These are phyloP conservation scores for Scortechinia acanthostroma DNA, from an alignment of 2,329 filamentous ascomycete species.

Conservation along the genomic window DNA sequence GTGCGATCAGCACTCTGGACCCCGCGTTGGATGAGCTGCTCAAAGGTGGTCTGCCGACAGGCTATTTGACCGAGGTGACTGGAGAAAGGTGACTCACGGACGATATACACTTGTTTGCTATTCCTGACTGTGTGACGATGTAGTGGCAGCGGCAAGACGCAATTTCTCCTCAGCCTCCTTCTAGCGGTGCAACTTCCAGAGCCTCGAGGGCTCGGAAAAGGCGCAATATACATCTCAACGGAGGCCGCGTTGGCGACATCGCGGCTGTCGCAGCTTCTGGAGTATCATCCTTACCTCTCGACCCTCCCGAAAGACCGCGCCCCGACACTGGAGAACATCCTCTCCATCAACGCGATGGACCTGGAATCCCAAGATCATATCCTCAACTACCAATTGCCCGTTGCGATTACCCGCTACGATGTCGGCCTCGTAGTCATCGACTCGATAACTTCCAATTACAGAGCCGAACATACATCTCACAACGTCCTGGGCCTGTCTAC, in stretches of 20 bases:
- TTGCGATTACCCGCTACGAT: conserved; percentile 68
- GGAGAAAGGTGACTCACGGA: too few species aligned
- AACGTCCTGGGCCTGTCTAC: conserved; percentile 47
- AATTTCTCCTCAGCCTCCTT: conserved; percentile 79
- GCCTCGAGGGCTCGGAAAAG: conserved; percentile 62
- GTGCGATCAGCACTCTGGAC: conserved; percentile 72
- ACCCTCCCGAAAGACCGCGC: conserved; percentile 6
- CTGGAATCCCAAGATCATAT: conserved; percentile 95
- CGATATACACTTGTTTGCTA: too few species aligned
- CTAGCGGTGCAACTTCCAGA: conserved; percentile 76
- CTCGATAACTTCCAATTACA: conserved; percentile 90
- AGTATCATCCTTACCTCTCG: conserved; percentile 52
- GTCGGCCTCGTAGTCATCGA: conserved; percentile 82
- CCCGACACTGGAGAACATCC: conserved; percentile 69
- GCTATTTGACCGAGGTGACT: conserved; percentile 80
- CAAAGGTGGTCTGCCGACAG: conserved; percentile 72
- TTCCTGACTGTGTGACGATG: too few species aligned
- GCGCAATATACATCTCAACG: conserved; percentile 89
- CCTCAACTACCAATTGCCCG: conserved; percentile 82
- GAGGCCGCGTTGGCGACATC: conserved; percentile 78
- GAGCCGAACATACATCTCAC: conserved; percentile 60
- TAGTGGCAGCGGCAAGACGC: conserved; percentile 86
- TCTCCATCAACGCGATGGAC: conserved; percentile 78
- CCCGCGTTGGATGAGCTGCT: conserved; percentile 63
- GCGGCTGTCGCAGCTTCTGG: conserved; percentile 74